Evolutionary conservation across 805 yeast species (phyloP), one percentile per base, ranked within the genome.

Genomic region (Hanseniaspora clermontiae): DNA sequence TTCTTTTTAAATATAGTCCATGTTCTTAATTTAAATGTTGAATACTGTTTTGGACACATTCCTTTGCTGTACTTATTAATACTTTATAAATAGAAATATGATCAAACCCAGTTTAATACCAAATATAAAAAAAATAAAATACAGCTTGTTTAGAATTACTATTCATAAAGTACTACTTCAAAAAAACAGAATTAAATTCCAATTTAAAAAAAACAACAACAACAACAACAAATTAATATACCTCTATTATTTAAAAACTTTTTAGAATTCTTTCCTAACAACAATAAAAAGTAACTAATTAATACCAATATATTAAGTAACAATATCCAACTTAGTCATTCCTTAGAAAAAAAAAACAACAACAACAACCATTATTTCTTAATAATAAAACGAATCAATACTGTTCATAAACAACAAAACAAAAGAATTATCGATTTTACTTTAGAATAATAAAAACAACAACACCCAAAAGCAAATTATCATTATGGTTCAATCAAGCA

Each of bases 291-390:
- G 17, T 19, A 27, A 12, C 29, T 14, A 15, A 39, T 39, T 32
- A 40, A 32, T 31, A 40, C 20, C 34, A 42, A 32, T 27, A 39
- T 39, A 38, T 50, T 40, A 17, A 31, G 31, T 40, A 37, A 19
- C 31, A 45, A 17, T 55, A 58, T 62, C 66, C 65, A 63, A 64
- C 68, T 63, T 49, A 61, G 66, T 64, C 68, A 55, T 52, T 65
- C 69, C 61, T 64, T 64, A 42, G 15, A 9, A 12, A 10, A 19
- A 36, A 32, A 3, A 32, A 51, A 40, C 12, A 42, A 27, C n/a
- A 46, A 27, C 9, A 31, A 47, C 37, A 29, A 3, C 15, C 29
- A 40, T 29, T 43, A 46, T 38, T 46, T 6, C 15, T 27, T 3
- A 20, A 32, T 12, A 20, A 17, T 32, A 14, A 24, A 11, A 24